These are phyloP conservation scores for Globisporangium viniferum DNA, from an alignment of 352 stramenopile genomes.

Conservation along the genomic window DNA sequence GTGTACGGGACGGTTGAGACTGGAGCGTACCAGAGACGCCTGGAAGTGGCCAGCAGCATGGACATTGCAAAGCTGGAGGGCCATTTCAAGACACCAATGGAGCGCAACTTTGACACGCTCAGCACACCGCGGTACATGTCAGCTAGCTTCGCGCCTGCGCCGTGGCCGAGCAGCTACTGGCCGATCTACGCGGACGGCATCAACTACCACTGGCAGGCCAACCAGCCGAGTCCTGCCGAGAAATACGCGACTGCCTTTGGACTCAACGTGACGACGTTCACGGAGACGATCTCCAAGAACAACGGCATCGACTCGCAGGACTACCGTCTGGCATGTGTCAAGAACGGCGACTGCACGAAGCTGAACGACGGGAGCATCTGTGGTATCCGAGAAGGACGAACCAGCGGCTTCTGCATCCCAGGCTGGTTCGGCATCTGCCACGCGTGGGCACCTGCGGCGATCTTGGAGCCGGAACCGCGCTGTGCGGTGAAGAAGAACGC, in stretches of 20 bases:
- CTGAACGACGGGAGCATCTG: slow-evolving; percentile 4
- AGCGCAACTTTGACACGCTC: slow-evolving; percentile 8
- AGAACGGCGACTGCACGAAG: slow-evolving; percentile 21
- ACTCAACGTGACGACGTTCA: slow-evolving; percentile 28
- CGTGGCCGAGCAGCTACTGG: slow-evolving; percentile 18
- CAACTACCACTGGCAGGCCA: slow-evolving; percentile 16
- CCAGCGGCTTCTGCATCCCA: slow-evolving; percentile 16
- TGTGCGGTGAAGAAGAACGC: slow-evolving; percentile 11
- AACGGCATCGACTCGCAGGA: slow-evolving; percentile 36
- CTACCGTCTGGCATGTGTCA: slow-evolving; percentile 22
- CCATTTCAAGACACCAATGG: not conserved
- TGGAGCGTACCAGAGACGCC: not conserved
- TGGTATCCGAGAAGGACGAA: slow-evolving; percentile 5
- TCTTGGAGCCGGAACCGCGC: slow-evolving; percentile 14
- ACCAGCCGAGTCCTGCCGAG: slow-evolving; percentile 31
- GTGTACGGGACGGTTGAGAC: not conserved
- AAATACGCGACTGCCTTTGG: slow-evolving; percentile 43
- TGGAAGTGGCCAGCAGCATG: not conserved
- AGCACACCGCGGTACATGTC: not conserved
- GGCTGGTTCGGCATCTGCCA: slow-evolving; percentile 23
- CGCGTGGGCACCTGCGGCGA: slow-evolving; percentile 18
- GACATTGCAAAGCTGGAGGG: not conserved
- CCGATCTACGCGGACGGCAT: slow-evolving; percentile 16
- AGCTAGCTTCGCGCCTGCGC: not conserved
- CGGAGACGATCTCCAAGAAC: slow-evolving; percentile 34